These are phyloP conservation scores for Geranium brycei DNA, from an alignment of 345 rosid species.

Conservation along the genomic window DNA sequence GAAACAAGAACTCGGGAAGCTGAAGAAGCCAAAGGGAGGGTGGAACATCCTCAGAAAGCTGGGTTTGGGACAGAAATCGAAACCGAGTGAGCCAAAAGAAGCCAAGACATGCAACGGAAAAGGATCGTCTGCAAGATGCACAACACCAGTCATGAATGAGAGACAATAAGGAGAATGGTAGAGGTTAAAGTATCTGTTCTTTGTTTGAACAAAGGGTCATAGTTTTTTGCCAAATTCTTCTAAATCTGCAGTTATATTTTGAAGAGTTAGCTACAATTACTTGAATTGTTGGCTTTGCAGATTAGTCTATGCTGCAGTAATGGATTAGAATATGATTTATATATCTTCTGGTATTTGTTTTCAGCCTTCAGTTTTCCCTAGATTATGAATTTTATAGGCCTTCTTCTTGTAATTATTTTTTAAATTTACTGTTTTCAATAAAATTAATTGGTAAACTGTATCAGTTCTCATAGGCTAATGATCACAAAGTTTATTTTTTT, in stretches of 20 bases:
- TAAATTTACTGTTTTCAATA: no score
- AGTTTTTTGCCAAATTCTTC: background rate
- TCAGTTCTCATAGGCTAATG: no score
- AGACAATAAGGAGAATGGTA: conserved; percentile 12
- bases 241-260: no score
- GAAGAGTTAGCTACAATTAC: background rate
- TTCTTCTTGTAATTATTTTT: no score
- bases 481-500: no score
- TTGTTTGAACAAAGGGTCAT: background rate
- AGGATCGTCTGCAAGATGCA: conserved; percentile 6
- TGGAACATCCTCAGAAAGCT: conserved; percentile 44
- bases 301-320: no score
- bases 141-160: conserved; percentile 10
- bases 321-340: background rate
- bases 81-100: conserved; percentile 15
- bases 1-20: conserved; percentile 65
- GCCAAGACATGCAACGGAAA: conserved; percentile 7
- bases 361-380: no score
- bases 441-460: no score
- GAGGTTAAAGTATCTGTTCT: conserved; percentile 7
- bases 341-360: background rate
- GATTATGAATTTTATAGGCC: no score
- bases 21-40: conserved; percentile 47
- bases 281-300: no score
- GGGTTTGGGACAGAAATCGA: conserved; percentile 24